A percentile compares a stretch with the other conserved stretches of the same genome.
These are phyloP conservation scores for Ophiostoma pallidulum DNA, from an alignment of 2,329 filamentous ascomycete species.

Conservation along the genomic window DNA sequence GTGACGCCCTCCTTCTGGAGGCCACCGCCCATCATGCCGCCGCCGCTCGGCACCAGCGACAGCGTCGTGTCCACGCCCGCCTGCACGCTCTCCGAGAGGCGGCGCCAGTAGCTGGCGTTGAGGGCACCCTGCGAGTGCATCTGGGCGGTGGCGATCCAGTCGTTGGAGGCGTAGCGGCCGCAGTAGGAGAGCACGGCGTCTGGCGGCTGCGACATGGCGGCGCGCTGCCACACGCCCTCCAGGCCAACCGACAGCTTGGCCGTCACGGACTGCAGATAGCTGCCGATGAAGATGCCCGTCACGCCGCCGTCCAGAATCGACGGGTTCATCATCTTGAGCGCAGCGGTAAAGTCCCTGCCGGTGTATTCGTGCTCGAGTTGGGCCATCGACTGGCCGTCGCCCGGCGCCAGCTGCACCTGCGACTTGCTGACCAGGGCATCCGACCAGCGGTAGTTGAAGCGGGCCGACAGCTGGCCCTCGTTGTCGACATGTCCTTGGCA, in stretches of 20 bases:
- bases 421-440: constrained; percentile 73
- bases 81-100: constrained; percentile 88
- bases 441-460: constrained; percentile 87
- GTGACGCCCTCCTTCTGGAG: constrained; percentile 80
- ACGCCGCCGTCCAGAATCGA: constrained; percentile 83
- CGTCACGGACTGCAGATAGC: constrained; percentile 90
- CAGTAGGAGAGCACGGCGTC: constrained; percentile 86
- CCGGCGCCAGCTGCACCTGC: constrained; percentile 73
- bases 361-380: constrained; percentile 95
- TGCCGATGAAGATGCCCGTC: constrained; percentile 91
- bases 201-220: constrained; percentile 73
- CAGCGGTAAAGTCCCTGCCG: constrained; percentile 85
- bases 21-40: constrained; percentile 64
- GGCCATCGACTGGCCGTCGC: constrained; percentile 72
- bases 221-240: constrained; percentile 89
- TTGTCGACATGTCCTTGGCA: constrained; percentile 94
- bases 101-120: constrained; percentile 89
- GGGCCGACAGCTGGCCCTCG: constrained; percentile 74
- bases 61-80: constrained; percentile 92
- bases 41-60: constrained; percentile 55
- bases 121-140: constrained; percentile 80
- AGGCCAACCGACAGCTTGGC: constrained; percentile 78
- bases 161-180: constrained; percentile 78
- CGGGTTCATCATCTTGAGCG: constrained; percentile 91
- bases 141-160: constrained; percentile 91